These are phyloP conservation scores for Leucosporidium creatinivorum DNA, from an alignment of 768 basidiomycete genomes.

Conservation along the genomic window DNA sequence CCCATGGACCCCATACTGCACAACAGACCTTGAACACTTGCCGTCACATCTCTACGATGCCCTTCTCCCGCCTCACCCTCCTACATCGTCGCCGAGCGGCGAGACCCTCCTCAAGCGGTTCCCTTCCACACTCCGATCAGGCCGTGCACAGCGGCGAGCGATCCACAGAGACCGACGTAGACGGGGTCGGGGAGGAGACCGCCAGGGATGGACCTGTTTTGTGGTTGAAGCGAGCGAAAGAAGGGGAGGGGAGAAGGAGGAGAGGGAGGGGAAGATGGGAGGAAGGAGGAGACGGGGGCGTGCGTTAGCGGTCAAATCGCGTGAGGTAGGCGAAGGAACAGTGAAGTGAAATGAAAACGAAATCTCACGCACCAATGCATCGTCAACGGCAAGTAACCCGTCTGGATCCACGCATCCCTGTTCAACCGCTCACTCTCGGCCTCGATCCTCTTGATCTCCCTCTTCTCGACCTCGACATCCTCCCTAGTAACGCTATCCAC, in stretches of 20 bases:
- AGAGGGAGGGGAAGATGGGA: too few relatives aligned
- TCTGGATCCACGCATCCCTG: constrained; percentile 64
- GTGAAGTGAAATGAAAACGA: too few relatives aligned
- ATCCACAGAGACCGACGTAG: constrained; percentile 32
- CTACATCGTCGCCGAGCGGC: too few relatives aligned
- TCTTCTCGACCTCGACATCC: constrained; percentile 12
- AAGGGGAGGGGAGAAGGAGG: neutral
- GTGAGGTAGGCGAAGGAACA: too few relatives aligned
- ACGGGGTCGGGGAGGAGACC: constrained; percentile 28
- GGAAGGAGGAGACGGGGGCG: neutral
- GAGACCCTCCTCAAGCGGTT: constrained; percentile 11
- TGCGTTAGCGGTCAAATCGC: too few relatives aligned
- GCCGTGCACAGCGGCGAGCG: constrained; percentile 24
- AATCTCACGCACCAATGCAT: constrained; percentile 60
- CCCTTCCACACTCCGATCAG: constrained; percentile 28
- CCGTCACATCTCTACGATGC: too few relatives aligned
- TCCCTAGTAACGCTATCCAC: constrained; percentile 5
- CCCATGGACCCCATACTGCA: too few relatives aligned
- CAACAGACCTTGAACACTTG: too few relatives aligned
- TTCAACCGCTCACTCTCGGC: constrained; percentile 64
- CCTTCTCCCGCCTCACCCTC: too few relatives aligned
- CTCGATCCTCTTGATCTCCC: constrained; percentile 39
- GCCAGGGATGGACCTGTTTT: constrained; percentile 27
- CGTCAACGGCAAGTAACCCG: constrained; percentile 71
- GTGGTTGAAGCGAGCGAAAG: neutral